Evolutionary conservation across 139 green algal genomes (phyloP).

Genomic region (Chlamydomonas sp.): DNA sequence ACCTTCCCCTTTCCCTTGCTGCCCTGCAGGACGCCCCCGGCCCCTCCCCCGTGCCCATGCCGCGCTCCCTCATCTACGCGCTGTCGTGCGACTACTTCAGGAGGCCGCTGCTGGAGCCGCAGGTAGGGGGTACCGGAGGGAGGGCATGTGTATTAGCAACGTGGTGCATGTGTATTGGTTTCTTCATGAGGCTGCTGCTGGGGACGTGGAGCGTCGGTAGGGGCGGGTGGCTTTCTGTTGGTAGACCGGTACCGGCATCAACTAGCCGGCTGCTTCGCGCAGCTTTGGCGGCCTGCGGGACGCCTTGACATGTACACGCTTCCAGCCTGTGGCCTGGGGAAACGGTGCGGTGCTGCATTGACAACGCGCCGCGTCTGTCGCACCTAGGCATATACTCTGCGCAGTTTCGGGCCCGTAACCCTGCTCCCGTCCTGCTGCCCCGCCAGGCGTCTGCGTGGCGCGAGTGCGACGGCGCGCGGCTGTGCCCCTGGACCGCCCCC

Average conservation of each 20-base stretch:
- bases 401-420: neutral
- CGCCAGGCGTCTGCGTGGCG: conserved; percentile 57
- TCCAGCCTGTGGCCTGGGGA: no score
- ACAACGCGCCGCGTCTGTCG: neutral
- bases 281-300: no score
- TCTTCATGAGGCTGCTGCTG: neutral
- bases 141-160: neutral
- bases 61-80: conserved; percentile 67
- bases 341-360: no score
- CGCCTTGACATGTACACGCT: no score
- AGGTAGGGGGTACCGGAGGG: conserved; percentile 32
- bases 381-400: neutral
- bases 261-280: no score
- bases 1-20: no score
- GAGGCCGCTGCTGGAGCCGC: conserved; percentile 76
- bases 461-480: conserved; percentile 52
- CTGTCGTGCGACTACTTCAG: conserved; percentile 74
- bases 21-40: neutral
- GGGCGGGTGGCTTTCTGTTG: neutral
- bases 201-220: neutral
- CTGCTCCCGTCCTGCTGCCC: no score
- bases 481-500: conserved; percentile 48
- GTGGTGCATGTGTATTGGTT: no score
- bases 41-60: conserved; percentile 37
- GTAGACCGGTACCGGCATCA: no score